Evolutionary conservation across 768 basidiomycete species (phyloP), one percentile per base, ranked within the genome.

Genomic region (Leccinum longicurvipes): DNA sequence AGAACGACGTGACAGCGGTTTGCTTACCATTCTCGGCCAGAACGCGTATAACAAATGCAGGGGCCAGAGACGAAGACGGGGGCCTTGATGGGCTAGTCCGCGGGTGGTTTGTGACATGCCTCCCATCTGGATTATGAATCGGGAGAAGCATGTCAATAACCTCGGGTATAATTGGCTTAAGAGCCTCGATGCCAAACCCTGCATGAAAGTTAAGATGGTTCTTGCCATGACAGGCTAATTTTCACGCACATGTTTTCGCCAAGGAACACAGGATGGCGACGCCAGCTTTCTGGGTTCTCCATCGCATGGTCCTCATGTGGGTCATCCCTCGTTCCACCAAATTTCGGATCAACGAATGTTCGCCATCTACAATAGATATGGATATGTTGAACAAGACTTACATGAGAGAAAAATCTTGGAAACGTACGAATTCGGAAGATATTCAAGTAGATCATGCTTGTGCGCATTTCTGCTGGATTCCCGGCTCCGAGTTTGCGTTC

Each of bases 201-300:
- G 36, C 8, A 27, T 4, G 11, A 19, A 50, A 19, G 27, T 51
- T 28, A 32, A 25, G 3, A 3, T n/a, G 17, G 3, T 48, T 21
- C 27, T 12, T 31, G 47, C 10, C 6, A 2, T 12, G 46, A 21
- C 9, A 6, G 7, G 17, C 17, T 11, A n/a, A 21, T 27, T 19
- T 21, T 15, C 3, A 56, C 60, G 25, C 27, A 62, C 60, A 60
- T 24, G 60, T 56, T 27, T 60, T 52, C 9, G 58, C 58, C 51
- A 62, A 48, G 23, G 60, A 60, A n/a, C 58, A 62, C 24, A 62
- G 34, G 29, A 62, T 57, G 21, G 60, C 55, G 12, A 58, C 60
- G 4, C 64, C 64, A 27, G 51, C 44, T 54, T 54, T 60, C 53
- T 65, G 64, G 2, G 51, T 49, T 36, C 27, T 56, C 60, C 60